Percentiles rank a stretch among this genome's conserved stretches.
These are phyloP conservation scores for Aspergillus pseudonomiae DNA, from an alignment of 2,329 filamentous ascomycete genomes.

Conservation along the genomic window DNA sequence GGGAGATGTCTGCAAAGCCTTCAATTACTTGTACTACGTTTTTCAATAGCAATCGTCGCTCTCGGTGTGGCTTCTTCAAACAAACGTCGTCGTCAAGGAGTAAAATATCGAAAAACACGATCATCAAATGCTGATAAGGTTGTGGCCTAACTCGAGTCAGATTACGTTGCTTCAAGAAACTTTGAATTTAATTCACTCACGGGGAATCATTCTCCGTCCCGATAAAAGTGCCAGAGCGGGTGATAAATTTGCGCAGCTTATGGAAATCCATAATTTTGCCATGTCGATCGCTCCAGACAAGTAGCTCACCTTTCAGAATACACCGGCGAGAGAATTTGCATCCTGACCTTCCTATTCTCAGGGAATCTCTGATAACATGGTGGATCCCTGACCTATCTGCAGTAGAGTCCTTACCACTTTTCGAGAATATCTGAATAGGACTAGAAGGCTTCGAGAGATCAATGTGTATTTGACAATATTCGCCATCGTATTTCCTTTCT, in stretches of 20 bases:
- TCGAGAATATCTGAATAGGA: constrained; percentile 82
- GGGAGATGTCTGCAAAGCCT: constrained; percentile 69
- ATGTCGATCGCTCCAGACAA: constrained; percentile 73
- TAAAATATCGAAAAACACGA: constrained; percentile 64
- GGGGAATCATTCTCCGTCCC: constrained; percentile 70
- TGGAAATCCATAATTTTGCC: constrained; percentile 73
- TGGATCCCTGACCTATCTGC: constrained; percentile 67
- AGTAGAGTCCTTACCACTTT: constrained; percentile 89
- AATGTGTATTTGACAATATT: constrained; percentile 88
- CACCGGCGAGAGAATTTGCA: constrained; percentile 67
- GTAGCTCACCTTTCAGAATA: constrained; percentile 81
- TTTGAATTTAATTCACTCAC: constrained; percentile 44
- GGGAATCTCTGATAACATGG: constrained; percentile 63
- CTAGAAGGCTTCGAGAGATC: constrained; percentile 60
- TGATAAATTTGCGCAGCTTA: constrained; percentile 78
- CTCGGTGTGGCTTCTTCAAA: constrained; percentile 48
- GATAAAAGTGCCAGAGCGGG: constrained; percentile 70
- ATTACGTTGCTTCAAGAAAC: neutral
- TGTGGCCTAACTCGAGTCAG: constrained; percentile 43
- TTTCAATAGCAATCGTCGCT: constrained; percentile 57
- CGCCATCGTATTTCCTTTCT: constrained; percentile 83
- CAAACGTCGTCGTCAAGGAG: constrained; percentile 58
- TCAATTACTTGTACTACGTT: constrained; percentile 56
- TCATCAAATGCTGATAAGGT: constrained; percentile 60
- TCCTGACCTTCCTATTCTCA: constrained; percentile 61